Conservation (phyloP, 2,329 filamentous ascomycete genomes). For the Xylaria polymorpha region DNA sequence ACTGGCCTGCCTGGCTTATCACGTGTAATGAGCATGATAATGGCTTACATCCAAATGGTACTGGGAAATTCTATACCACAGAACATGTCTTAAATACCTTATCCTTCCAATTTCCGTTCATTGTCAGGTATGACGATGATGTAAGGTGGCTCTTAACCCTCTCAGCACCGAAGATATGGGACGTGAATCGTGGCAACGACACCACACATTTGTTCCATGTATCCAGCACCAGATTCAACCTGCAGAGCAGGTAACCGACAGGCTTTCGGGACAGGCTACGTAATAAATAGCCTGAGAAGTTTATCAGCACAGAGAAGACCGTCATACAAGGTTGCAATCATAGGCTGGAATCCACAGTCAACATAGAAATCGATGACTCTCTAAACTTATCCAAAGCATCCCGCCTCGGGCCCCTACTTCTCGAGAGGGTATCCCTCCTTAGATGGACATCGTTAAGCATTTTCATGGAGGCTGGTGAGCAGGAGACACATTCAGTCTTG, state of each 20-base stretch:
- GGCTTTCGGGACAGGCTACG: background rate
- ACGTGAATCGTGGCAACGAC: background rate
- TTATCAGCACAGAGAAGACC: no score
- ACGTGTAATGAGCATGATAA: slow-evolving; percentile 29
- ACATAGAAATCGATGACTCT: no score
- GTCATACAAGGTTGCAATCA: no score
- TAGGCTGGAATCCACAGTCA: no score
- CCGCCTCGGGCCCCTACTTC: background rate
- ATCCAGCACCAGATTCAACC: background rate
- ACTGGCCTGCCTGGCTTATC: background rate
- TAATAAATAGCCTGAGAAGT: background rate
- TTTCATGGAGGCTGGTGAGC: background rate
- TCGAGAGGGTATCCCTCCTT: background rate
- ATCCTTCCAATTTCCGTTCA: background rate
- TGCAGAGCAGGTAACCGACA: background rate
- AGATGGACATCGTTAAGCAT: background rate
- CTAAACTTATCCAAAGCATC: background rate
- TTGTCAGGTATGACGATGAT: background rate
- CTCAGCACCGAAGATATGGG: no score
- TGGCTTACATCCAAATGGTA: slow-evolving; percentile 16
- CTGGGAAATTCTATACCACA: slow-evolving; percentile 4
- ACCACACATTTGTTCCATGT: background rate
- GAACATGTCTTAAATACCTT: background rate
- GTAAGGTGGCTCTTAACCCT: background rate
- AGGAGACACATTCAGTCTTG: background rate